Conservation (phyloP, 176 grass and related monocot species). For the Dactylis glomerata region DNA sequence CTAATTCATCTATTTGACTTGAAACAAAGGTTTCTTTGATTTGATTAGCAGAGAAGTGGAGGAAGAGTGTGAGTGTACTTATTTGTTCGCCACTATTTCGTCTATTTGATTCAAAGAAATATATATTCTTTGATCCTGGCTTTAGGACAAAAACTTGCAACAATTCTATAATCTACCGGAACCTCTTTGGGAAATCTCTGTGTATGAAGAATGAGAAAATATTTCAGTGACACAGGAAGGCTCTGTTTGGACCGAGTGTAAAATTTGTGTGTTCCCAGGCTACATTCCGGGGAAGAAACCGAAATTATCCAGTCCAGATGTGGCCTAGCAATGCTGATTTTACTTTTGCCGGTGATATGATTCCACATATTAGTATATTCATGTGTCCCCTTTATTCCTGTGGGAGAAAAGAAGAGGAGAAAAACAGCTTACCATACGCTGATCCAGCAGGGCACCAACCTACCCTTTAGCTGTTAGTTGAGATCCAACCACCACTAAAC, state of each 20-base stretch:
- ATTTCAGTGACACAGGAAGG: too few relatives aligned
- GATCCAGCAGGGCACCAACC: conserved; percentile 18
- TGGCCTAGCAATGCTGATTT: neutral
- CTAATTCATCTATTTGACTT: too few relatives aligned
- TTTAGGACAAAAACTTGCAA: too few relatives aligned
- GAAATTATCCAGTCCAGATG: too few relatives aligned
- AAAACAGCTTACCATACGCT: neutral
- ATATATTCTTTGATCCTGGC: too few relatives aligned
- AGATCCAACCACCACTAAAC: conserved; percentile 42
- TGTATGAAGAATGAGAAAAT: too few relatives aligned
- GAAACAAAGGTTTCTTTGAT: neutral
- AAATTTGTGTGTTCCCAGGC: too few relatives aligned
- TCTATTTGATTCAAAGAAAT: neutral
- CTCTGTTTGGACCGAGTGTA: too few relatives aligned
- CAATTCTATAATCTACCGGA: too few relatives aligned
- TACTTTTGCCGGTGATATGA: neutral
- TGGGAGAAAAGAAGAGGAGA: neutral
- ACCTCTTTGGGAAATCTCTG: too few relatives aligned
- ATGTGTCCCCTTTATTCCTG: neutral
- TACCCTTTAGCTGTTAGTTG: conserved; percentile 22
- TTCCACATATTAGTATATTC: neutral
- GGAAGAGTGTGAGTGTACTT: neutral
- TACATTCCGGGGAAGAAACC: too few relatives aligned
- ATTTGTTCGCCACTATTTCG: too few relatives aligned
- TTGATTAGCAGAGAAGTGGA: neutral